A percentile compares a stretch with the other conserved stretches of the same genome.
Evolutionary conservation across 495 filamentous ascomycete species (phyloP).

Genomic region (Penicillium crystallinum): DNA sequence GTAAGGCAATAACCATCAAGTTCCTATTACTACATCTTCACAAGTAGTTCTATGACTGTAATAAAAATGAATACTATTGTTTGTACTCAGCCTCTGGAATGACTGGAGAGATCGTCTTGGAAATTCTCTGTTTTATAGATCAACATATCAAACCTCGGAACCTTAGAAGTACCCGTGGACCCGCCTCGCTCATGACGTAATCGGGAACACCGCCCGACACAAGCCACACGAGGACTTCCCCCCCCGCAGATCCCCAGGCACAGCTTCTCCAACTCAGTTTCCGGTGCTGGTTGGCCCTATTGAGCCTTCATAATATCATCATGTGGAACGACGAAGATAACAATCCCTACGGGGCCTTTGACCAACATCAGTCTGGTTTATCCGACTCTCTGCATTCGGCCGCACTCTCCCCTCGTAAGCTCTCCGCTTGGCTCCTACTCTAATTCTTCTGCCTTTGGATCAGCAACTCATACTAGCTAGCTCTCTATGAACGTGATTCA

Average conservation of each 20-base stretch:
- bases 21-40: too few relatives aligned
- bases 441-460: not conserved
- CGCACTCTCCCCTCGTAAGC: slow-evolving; percentile 50
- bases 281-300: slow-evolving; percentile 9
- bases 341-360: slow-evolving; percentile 89
- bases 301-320: slow-evolving; percentile 15
- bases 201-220: slow-evolving; percentile 7
- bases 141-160: too few relatives aligned
- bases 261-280: slow-evolving; percentile 15
- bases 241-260: slow-evolving; percentile 27
- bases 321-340: slow-evolving; percentile 89
- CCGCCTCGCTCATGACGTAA: slow-evolving; percentile 6
- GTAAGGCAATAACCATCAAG: too few relatives aligned
- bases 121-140: too few relatives aligned
- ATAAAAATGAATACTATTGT: too few relatives aligned
- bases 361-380: slow-evolving; percentile 71
- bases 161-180: too few relatives aligned
- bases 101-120: too few relatives aligned
- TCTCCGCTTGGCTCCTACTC: slow-evolving; percentile 1
- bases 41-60: too few relatives aligned
- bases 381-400: slow-evolving; percentile 64
- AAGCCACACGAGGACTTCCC: slow-evolving; percentile 10
- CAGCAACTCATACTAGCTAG: slow-evolving; percentile 26
- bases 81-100: too few relatives aligned
- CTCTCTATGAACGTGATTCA: slow-evolving; percentile 39